Percentiles rank a stretch among this genome's conserved stretches.
Evolutionary conservation across 2,329 filamentous ascomycete genomes (phyloP).

Genomic region (Aspergillus eucalypticola): DNA sequence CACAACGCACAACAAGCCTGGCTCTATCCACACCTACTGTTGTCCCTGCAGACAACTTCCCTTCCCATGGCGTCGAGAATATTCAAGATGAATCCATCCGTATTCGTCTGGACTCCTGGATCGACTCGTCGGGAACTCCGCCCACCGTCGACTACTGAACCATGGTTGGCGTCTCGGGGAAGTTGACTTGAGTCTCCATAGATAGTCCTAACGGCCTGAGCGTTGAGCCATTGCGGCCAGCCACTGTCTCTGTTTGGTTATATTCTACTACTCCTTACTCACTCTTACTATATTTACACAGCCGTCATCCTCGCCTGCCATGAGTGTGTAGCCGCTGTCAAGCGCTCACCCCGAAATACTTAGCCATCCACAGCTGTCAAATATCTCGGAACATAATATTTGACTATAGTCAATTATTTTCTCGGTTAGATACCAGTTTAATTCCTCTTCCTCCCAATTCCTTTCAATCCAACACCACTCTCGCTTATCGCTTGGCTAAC

Average conservation of each 20-base stretch:
- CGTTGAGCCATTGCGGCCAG: background rate
- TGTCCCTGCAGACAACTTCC: background rate
- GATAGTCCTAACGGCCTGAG: slow-evolving; percentile 3
- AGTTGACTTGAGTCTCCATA: background rate
- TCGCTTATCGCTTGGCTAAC: background rate
- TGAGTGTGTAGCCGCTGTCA: background rate
- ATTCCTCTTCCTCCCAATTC: background rate
- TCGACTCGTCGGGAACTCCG: background rate
- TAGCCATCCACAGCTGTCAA: too few species aligned
- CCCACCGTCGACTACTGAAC: background rate
- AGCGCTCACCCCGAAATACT: background rate
- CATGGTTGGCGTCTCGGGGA: slow-evolving; percentile 2
- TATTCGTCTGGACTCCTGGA: background rate
- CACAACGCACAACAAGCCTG: too few species aligned
- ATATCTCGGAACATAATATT: too few species aligned
- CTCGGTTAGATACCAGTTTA: too few species aligned
- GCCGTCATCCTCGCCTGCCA: background rate
- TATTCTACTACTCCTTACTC: too few species aligned
- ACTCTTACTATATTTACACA: background rate
- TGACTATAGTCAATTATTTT: background rate
- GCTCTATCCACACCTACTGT: background rate
- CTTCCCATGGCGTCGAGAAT: background rate
- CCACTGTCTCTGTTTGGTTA: too few species aligned
- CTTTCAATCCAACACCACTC: background rate
- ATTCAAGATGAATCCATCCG: background rate